Conservation (phyloP, 768 basidiomycete species). For the Leccinum pellstonianum region DNA sequence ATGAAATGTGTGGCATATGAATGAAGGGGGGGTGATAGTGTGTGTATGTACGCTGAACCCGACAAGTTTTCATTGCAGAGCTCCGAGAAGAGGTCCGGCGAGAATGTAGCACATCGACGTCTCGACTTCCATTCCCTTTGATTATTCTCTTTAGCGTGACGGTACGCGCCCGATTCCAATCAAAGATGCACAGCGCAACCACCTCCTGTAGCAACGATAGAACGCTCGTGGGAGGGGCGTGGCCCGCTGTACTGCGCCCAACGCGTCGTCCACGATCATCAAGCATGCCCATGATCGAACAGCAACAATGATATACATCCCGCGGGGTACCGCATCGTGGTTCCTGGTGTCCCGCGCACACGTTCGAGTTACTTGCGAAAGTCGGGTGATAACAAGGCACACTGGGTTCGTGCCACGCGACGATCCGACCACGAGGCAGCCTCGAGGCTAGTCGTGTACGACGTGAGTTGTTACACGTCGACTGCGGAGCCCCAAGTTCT, state of each 20-base stretch:
- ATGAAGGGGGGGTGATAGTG: no score
- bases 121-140: slow-evolving; percentile 1
- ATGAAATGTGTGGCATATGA: no score
- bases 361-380: neutral
- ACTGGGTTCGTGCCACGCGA: neutral
- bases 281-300: neutral
- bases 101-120: neutral
- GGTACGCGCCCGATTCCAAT: neutral
- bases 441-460: slow-evolving; percentile 13
- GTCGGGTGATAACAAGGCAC: slow-evolving; percentile 1
- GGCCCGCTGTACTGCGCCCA: no score
- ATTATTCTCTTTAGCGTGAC: neutral
- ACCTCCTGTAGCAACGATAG: neutral
- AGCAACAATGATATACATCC: neutral
- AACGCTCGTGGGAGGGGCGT: neutral
- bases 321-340: neutral
- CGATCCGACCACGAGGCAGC: slow-evolving; percentile 12
- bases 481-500: neutral
- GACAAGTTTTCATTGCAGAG: no score
- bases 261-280: neutral
- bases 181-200: neutral
- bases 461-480: neutral
- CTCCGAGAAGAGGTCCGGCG: no score
- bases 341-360: neutral
- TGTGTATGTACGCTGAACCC: no score